These are phyloP conservation scores for Fusarium gaditjirri DNA, from an alignment of 2,329 filamentous ascomycete species.

Conservation along the genomic window DNA sequence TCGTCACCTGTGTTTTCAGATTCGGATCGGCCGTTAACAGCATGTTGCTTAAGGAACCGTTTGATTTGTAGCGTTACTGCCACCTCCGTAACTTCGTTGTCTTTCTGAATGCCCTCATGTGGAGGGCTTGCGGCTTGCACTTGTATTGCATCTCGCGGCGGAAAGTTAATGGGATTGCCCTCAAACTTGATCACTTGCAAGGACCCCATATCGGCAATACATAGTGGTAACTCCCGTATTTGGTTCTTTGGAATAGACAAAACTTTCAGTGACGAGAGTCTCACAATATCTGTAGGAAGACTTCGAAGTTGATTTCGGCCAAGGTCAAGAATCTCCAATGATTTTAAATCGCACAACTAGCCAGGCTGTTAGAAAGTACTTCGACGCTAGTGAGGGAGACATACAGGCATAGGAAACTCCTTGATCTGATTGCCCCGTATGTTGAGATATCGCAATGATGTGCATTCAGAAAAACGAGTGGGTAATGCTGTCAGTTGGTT, in stretches of 20 bases:
- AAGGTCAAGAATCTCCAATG: constrained; percentile 92
- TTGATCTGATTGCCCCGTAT: constrained; percentile 79
- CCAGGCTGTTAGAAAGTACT: constrained; percentile 35
- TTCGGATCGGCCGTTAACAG: constrained; percentile 63
- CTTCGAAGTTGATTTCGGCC: constrained; percentile 85
- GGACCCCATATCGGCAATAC: constrained; percentile 88
- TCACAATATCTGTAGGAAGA: constrained; percentile 82
- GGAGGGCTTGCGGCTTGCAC: constrained; percentile 65
- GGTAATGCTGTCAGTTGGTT: constrained; percentile 79
- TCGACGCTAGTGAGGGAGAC: constrained; percentile 13
- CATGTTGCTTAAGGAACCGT: constrained; percentile 66
- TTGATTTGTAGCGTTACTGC: constrained; percentile 71
- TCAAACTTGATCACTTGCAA: constrained; percentile 90
- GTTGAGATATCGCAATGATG: constrained; percentile 81
- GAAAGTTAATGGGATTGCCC: constrained; percentile 86
- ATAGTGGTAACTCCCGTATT: constrained; percentile 84
- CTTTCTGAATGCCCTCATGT: constrained; percentile 62
- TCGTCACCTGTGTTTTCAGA: constrained; percentile 68
- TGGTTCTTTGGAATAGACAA: constrained; percentile 88
- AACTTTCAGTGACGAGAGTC: constrained; percentile 86
- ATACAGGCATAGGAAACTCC: constrained; percentile 68
- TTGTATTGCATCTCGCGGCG: constrained; percentile 75
- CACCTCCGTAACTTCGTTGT: constrained; percentile 72
- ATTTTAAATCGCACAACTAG: constrained; percentile 85
- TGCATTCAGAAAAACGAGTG: constrained; percentile 77